Evolutionary conservation across 2,329 filamentous ascomycete species (phyloP).

Genomic region (Scedosporium minutisporum): DNA sequence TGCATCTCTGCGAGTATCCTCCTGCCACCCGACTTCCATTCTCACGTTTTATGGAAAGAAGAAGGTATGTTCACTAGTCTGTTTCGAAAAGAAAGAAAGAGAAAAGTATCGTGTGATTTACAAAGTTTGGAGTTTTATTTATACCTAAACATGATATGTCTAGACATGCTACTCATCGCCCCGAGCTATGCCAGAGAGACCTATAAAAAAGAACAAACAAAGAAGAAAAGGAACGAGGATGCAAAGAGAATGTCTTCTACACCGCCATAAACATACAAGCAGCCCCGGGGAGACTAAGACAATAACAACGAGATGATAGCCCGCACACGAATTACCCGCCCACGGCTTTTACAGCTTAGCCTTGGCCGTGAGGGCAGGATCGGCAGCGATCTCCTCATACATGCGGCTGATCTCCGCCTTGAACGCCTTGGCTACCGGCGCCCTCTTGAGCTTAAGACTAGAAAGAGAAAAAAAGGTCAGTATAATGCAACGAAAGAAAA

Average conservation of each 20-base stretch:
- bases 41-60: too few species aligned
- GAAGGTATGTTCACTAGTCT: too few species aligned
- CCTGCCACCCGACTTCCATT: too few species aligned
- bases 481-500: not conserved
- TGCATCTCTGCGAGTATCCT: too few species aligned
- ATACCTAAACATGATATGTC: not conserved
- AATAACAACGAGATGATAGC: not conserved
- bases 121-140: not conserved
- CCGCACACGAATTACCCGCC: not conserved
- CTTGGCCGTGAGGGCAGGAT: constrained; percentile 22
- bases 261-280: not conserved
- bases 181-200: not conserved
- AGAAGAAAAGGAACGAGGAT: too few species aligned
- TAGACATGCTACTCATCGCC: not conserved
- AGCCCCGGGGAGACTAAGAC: not conserved
- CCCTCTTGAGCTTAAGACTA: constrained; percentile 52
- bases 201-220: not conserved
- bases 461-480: constrained; percentile 11
- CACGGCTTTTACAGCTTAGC: constrained; percentile 31
- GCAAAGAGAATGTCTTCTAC: not conserved
- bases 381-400: constrained; percentile 43
- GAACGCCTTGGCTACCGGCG: constrained; percentile 44
- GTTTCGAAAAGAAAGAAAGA: too few species aligned
- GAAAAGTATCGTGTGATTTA: not conserved
- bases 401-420: constrained; percentile 42